Conservation (phyloP, 129 eudicot species). For the Lonicera japonica region DNA sequence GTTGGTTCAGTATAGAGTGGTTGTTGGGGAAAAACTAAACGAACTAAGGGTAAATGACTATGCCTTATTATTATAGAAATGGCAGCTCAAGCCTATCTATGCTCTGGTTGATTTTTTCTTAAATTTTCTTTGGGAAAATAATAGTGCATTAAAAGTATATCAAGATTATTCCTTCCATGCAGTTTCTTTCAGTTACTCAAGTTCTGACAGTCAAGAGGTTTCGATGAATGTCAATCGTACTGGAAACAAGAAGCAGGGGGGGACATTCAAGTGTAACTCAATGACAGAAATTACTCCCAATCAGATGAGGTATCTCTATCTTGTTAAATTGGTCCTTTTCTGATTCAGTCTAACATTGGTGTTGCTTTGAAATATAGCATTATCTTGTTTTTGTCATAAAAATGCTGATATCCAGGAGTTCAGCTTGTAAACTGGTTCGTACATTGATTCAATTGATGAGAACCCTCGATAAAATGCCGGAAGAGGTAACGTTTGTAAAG, state of each 20-base stretch:
- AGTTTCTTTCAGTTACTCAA: constrained; percentile 94
- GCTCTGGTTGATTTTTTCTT: constrained; percentile 1
- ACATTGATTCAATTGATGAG: constrained; percentile 93
- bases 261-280: constrained; percentile 73
- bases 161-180: constrained; percentile 31
- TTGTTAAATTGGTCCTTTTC: constrained; percentile 9
- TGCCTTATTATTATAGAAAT: no score
- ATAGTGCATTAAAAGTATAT: constrained; percentile 7
- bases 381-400: neutral
- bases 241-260: constrained; percentile 84
- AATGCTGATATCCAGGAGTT: constrained; percentile 53
- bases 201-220: constrained; percentile 77
- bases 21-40: neutral
- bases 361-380: no score
- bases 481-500: constrained; percentile 49
- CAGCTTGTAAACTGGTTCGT: constrained; percentile 96
- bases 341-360: constrained; percentile 7
- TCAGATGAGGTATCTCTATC: constrained; percentile 72
- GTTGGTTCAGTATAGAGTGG: neutral
- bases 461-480: constrained; percentile 99
- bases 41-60: neutral
- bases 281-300: constrained; percentile 74
- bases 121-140: constrained; percentile 6
- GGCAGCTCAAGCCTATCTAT: constrained; percentile 1
- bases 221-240: constrained; percentile 85